phyloP scores from a whole-genome alignment of 352 stramenopile species.

The Phytophthora tubulina region DNA sequence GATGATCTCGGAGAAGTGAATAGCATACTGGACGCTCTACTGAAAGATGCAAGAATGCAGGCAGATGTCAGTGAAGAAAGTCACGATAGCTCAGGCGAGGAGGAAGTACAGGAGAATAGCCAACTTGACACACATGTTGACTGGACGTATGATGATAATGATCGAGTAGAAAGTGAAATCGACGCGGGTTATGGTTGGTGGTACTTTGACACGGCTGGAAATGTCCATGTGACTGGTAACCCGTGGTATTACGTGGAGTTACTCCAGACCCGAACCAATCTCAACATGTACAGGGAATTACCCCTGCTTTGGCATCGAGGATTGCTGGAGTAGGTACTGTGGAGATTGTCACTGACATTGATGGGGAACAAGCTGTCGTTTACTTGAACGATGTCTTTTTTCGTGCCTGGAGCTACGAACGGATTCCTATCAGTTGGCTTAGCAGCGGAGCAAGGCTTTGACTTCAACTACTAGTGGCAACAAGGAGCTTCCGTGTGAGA shows the following conservation, averaged over 20 bases:
- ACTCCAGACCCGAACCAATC: background rate
- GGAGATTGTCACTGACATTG: background rate
- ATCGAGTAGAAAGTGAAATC: background rate
- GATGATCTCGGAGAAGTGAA: background rate
- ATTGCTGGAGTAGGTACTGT: conserved; percentile 5
- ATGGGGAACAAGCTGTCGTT: background rate
- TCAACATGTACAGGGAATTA: background rate
- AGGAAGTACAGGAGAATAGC: background rate
- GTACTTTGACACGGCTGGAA: conserved; percentile 17
- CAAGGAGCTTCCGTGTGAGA: background rate
- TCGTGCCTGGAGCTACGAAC: background rate
- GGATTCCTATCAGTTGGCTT: background rate
- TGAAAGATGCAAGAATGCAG: background rate
- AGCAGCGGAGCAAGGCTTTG: background rate
- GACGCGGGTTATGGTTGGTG: background rate
- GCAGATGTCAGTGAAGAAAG: background rate
- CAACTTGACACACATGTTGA: background rate
- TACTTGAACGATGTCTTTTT: conserved; percentile 6
- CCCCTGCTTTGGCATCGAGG: background rate
- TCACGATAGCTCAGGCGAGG: background rate
- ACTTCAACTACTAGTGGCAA: background rate
- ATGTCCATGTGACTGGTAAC: background rate
- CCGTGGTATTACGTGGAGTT: background rate
- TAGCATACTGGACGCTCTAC: background rate
- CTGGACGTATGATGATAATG: too few species aligned